Conservation (phyloP, 2,329 filamentous ascomycete genomes). For the Xylariaceae sp. region DNA sequence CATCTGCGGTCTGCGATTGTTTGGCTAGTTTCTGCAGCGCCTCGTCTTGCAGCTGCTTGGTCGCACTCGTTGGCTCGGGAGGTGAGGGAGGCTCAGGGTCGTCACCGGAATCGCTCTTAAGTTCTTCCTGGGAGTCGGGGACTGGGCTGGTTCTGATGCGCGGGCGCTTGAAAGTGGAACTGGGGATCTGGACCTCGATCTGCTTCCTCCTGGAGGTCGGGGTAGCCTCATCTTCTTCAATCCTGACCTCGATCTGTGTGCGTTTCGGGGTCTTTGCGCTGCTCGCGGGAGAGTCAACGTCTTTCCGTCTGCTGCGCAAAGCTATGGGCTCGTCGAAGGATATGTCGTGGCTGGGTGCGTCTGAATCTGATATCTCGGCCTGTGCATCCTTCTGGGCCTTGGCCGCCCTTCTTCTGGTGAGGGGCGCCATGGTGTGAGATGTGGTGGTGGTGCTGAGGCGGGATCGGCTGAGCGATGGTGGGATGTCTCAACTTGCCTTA, state of each 20-base stretch:
- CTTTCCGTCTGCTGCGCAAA: conserved; percentile 20
- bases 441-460: neutral
- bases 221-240: conserved; percentile 18
- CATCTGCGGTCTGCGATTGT: conserved; percentile 14
- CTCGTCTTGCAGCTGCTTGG: conserved; percentile 32
- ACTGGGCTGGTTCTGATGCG: conserved; percentile 16
- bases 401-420: conserved; percentile 26
- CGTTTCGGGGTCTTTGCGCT: neutral
- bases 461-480: neutral
- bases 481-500: conserved; percentile 3
- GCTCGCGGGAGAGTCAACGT: neutral
- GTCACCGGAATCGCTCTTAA: neutral
- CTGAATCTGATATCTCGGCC: neutral
- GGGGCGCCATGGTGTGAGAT: conserved; percentile 23
- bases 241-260: conserved; percentile 21
- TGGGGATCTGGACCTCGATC: conserved; percentile 27
- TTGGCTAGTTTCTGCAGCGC: conserved; percentile 28
- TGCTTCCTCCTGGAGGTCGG: conserved; percentile 13
- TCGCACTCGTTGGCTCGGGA: conserved; percentile 26
- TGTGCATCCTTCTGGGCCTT: conserved; percentile 10
- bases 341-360: conserved; percentile 2
- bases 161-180: conserved; percentile 17
- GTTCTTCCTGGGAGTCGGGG: conserved; percentile 23
- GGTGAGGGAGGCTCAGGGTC: conserved; percentile 8
- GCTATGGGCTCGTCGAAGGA: conserved; percentile 14